Evolutionary conservation across 345 rosid species (phyloP).

Genomic region (Theobroma cacao): DNA sequence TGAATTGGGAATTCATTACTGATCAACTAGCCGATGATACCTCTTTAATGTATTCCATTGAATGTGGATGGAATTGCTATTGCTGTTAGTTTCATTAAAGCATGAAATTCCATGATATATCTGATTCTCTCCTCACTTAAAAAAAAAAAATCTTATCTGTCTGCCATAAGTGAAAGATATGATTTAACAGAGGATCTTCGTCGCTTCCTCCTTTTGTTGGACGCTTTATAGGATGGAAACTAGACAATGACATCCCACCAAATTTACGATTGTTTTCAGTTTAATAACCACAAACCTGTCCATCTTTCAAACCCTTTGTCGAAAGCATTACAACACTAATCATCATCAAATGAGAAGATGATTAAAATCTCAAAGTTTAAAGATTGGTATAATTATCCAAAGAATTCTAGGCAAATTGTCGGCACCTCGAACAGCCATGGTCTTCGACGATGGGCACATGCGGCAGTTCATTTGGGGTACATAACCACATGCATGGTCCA

Average conservation of each 20-base stretch:
- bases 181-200: background rate
- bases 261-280: background rate
- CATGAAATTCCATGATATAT: background rate
- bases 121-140: background rate
- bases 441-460: background rate
- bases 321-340: background rate
- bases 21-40: background rate
- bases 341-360: background rate
- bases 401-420: background rate
- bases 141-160: background rate
- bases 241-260: background rate
- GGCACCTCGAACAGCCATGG: background rate
- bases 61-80: background rate
- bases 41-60: background rate
- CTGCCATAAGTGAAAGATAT: background rate
- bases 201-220: background rate
- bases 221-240: background rate
- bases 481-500: constrained; percentile 9
- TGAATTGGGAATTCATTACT: no score
- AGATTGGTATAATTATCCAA: no score
- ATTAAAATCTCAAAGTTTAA: no score
- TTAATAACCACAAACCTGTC: background rate
- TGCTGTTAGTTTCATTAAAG: background rate
- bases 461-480: background rate
- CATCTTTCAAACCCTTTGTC: background rate